phyloP scores from a whole-genome alignment of 768 basidiomycete species.

The Fistulinella prunicolor region DNA sequence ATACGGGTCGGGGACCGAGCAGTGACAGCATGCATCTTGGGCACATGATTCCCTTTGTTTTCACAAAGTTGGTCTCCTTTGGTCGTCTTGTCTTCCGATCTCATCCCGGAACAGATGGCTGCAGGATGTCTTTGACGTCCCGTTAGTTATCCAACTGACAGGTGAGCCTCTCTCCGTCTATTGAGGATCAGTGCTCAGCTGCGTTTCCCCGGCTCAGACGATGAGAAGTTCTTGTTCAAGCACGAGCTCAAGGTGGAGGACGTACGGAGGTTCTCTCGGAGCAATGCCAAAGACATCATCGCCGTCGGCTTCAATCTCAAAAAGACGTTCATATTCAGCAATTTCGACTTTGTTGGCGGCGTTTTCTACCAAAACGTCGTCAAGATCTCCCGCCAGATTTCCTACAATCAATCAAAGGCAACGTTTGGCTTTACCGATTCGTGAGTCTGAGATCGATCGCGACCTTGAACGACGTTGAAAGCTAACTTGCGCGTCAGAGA shows the following conservation, averaged over 20 bases:
- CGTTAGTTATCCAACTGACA: conserved; percentile 93
- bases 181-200: not conserved
- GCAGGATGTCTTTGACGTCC: conserved; percentile 93
- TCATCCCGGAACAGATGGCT: conserved; percentile 65
- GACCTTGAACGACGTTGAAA: not conserved
- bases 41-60: conserved; percentile 95
- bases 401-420: conserved; percentile 89
- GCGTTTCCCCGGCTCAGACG: conserved; percentile 52
- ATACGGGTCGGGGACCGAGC: conserved; percentile 95
- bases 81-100: not conserved
- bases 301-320: conserved; percentile 90
- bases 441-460: conserved; percentile 46
- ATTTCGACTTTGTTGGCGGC: conserved; percentile 88
- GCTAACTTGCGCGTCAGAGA: too few relatives aligned
- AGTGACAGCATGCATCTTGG: conserved; percentile 98
- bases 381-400: conserved; percentile 89
- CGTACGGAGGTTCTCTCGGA: conserved; percentile 72
- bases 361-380: conserved; percentile 93
- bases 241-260: conserved; percentile 90
- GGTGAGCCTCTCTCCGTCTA: conserved; percentile 42
- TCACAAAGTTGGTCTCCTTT: conserved; percentile 75
- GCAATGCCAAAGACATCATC: conserved; percentile 95
- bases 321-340: conserved; percentile 96
- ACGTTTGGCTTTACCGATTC: conserved; percentile 97
- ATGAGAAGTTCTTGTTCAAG: conserved; percentile 99